A percentile compares a stretch with the other conserved stretches of the same genome.
phyloP scores from a whole-genome alignment of 1,284 basidiomycete species.

The Malassezia sp. region DNA sequence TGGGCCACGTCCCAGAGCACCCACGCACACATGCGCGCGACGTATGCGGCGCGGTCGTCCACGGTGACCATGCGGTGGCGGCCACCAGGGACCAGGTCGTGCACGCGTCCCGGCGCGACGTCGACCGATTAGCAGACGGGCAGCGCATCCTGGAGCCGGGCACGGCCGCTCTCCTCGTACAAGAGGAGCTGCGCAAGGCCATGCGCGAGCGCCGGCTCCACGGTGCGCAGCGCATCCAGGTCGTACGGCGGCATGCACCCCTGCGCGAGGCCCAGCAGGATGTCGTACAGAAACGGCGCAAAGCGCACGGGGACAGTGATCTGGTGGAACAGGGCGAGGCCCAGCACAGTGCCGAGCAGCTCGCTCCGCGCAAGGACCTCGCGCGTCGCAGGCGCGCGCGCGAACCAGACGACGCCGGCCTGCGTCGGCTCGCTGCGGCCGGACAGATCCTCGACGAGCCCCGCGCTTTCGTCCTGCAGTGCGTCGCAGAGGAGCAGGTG shows the following conservation, averaged over 20 bases:
- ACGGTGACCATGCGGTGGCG: background rate
- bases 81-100: background rate
- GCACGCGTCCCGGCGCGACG: background rate
- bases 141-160: constrained; percentile 1
- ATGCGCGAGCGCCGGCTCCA: constrained; percentile 18
- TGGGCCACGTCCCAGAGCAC: constrained; percentile 2
- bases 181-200: constrained; percentile 18
- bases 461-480: constrained; percentile 2
- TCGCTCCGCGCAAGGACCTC: constrained; percentile 8
- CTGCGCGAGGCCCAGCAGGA: constrained; percentile 16
- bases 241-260: background rate
- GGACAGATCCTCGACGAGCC: constrained; percentile 2
- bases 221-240: constrained; percentile 18
- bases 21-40: constrained; percentile 3
- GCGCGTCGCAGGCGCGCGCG: background rate
- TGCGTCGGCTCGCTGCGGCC: constrained; percentile 6
- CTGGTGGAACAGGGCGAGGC: constrained; percentile 24
- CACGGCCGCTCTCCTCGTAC: constrained; percentile 11
- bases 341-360: constrained; percentile 24
- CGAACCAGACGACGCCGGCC: constrained; percentile 11
- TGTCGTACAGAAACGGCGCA: constrained; percentile 13
- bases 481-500: constrained; percentile 20
- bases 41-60: constrained; percentile 8
- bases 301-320: constrained; percentile 22
- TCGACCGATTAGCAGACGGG: constrained; percentile 3